phyloP scores from a whole-genome alignment of 2,329 filamentous ascomycete species.

The Colletotrichum sp. region DNA sequence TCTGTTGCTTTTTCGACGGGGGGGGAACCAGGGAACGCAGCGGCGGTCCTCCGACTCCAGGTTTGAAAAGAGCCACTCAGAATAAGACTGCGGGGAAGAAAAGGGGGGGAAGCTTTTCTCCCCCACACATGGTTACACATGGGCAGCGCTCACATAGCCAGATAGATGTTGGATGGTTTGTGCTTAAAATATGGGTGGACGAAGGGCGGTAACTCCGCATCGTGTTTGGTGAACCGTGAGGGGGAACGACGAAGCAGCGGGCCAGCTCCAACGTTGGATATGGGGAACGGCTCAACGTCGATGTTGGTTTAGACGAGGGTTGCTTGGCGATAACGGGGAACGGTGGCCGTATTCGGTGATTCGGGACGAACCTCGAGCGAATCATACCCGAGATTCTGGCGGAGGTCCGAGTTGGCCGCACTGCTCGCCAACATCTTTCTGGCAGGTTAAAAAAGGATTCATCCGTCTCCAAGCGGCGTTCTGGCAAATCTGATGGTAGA shows the following conservation, averaged over 20 bases:
- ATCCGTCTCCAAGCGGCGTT: rapidly evolving
- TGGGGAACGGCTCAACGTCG: neutral
- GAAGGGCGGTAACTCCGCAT: conserved; percentile 8
- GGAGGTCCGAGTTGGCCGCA: neutral
- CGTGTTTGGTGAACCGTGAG: neutral
- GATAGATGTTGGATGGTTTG: neutral
- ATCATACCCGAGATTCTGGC: neutral
- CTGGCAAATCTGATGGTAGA: neutral
- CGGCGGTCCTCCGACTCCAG: neutral
- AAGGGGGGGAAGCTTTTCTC: conserved; percentile 8
- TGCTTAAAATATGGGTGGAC: conserved; percentile 8
- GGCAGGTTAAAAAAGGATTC: neutral
- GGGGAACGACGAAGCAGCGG: neutral
- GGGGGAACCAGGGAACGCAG: neutral
- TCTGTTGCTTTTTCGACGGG: neutral
- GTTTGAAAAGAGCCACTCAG: neutral
- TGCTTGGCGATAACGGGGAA: neutral
- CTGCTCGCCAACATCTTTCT: neutral
- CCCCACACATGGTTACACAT: neutral
- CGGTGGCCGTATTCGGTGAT: neutral
- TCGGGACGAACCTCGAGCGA: conserved; percentile 10
- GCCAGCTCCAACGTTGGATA: neutral
- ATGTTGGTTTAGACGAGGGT: neutral
- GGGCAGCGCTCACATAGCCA: conserved; percentile 3
- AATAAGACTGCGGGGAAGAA: neutral